Evolutionary conservation across 2,329 filamentous ascomycete species (phyloP).

Genomic region (Epichloe festucae): DNA sequence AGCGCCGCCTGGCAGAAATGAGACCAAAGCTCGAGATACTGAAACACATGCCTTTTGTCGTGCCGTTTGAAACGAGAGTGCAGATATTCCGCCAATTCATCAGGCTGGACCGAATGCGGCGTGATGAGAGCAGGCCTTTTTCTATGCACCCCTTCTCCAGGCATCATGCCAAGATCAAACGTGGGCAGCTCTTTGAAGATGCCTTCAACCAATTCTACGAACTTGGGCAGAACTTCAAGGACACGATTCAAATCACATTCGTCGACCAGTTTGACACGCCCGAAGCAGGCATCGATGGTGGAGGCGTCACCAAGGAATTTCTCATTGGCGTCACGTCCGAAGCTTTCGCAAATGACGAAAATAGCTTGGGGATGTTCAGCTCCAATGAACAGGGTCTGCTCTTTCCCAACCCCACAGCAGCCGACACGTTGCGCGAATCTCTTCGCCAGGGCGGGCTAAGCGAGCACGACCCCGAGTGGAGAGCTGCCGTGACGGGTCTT

Average conservation of each 20-base stretch:
- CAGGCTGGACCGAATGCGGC: conserved; percentile 44
- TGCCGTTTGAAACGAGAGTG: conserved; percentile 83
- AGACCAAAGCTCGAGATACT: conserved; percentile 81
- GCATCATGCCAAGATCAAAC: conserved; percentile 68
- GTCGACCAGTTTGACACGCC: conserved; percentile 76
- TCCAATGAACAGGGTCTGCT: conserved; percentile 77
- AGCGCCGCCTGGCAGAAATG: conserved; percentile 63
- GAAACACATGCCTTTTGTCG: conserved; percentile 92
- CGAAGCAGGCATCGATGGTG: conserved; percentile 92
- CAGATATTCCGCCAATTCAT: conserved; percentile 91
- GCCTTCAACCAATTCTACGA: conserved; percentile 73
- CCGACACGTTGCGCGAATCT: conserved; percentile 54
- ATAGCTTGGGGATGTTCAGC: conserved; percentile 49
- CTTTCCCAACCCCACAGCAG: conserved; percentile 71
- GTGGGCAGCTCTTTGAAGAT: conserved; percentile 72
- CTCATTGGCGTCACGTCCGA: conserved; percentile 77
- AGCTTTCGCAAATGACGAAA: conserved; percentile 52
- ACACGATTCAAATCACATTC: conserved; percentile 93
- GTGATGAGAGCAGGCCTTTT: conserved; percentile 10
- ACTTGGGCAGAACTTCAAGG: conserved; percentile 73
- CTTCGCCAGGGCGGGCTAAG: conserved; percentile 37
- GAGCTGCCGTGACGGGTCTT: conserved; percentile 43
- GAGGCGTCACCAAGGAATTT: conserved; percentile 95
- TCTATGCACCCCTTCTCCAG: conserved; percentile 25
- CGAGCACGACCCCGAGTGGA: conserved; percentile 44